Conservation (phyloP, 345 rosid genomes). For the Isatis tinctoria region DNA sequence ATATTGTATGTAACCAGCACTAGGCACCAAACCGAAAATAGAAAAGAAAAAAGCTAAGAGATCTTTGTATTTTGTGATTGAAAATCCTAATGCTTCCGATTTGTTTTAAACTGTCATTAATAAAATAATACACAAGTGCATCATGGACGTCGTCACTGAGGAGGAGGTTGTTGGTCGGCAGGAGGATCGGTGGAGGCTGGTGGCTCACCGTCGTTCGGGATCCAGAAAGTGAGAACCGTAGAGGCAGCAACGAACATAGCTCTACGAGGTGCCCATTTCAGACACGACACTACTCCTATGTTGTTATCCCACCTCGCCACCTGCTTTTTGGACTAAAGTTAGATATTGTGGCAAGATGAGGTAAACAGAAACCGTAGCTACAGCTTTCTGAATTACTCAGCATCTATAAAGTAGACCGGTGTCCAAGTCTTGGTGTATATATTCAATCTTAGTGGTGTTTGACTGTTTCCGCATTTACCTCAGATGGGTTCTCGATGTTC, state of each 20-base stretch:
- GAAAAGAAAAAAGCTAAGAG: neutral
- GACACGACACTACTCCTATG: slow-evolving; percentile 72
- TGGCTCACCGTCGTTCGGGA: slow-evolving; percentile 51
- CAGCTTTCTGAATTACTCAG: neutral
- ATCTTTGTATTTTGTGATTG: neutral
- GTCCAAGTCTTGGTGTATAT: neutral
- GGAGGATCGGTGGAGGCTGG: slow-evolving; percentile 17
- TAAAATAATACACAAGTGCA: neutral
- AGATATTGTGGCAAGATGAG: neutral
- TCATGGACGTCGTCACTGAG: slow-evolving; percentile 15
- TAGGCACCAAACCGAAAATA: neutral
- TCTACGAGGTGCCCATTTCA: slow-evolving; percentile 97
- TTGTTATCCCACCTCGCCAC: slow-evolving; percentile 77
- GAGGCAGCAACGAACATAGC: slow-evolving; percentile 91
- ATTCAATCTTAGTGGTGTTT: neutral
- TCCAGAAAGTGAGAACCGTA: slow-evolving; percentile 84
- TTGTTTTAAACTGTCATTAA: neutral
- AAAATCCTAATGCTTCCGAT: neutral
- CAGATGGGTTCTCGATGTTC: slow-evolving; percentile 66
- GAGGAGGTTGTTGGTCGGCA: slow-evolving; percentile 17
- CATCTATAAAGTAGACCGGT: neutral
- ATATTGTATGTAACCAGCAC: neutral
- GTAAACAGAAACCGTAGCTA: neutral
- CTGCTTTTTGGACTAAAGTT: slow-evolving; percentile 31
- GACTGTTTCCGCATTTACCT: slow-evolving; percentile 45